A percentile compares a stretch with the other conserved stretches of the same genome.
Conservation (phyloP, 164 flowering plant species). For the Kalanchoe fedtschenkoi region DNA sequence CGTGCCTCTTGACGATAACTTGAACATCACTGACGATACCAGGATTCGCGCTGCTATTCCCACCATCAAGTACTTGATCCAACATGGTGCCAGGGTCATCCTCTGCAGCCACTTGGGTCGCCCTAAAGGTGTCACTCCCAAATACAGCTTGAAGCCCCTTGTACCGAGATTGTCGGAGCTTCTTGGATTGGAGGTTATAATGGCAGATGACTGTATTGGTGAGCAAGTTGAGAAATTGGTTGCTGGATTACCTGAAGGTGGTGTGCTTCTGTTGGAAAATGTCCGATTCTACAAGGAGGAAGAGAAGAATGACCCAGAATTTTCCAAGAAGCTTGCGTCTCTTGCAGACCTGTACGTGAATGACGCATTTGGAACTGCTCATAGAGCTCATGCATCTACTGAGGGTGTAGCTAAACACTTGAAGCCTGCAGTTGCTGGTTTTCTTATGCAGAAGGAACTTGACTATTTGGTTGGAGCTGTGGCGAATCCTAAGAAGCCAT, state of each 20-base stretch:
- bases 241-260: too few species aligned
- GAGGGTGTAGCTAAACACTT: slow-evolving; percentile 62
- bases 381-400: slow-evolving; percentile 85
- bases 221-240: slow-evolving; percentile 68
- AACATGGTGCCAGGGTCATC: slow-evolving; percentile 64
- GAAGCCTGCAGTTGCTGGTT: slow-evolving; percentile 84
- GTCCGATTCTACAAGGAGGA: slow-evolving; percentile 83
- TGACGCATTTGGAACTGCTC: slow-evolving; percentile 87
- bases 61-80: slow-evolving; percentile 60
- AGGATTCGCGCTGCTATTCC: slow-evolving; percentile 69
- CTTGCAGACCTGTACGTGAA: slow-evolving; percentile 75
- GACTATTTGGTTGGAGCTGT: slow-evolving; percentile 77
- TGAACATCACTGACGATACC: slow-evolving; percentile 68
- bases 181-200: slow-evolving; percentile 55
- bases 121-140: slow-evolving; percentile 77
- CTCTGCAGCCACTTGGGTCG: slow-evolving; percentile 78
- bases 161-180: slow-evolving; percentile 73
- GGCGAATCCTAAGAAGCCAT: slow-evolving; percentile 66
- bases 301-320: slow-evolving; percentile 75
- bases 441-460: slow-evolving; percentile 76
- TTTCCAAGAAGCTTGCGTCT: slow-evolving; percentile 79
- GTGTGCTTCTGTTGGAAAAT: slow-evolving; percentile 80
- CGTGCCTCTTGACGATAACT: slow-evolving; percentile 61
- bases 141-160: slow-evolving; percentile 67
- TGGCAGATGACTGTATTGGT: slow-evolving; percentile 77